These are phyloP conservation scores for Xylaria grammica DNA, from an alignment of 495 filamentous ascomycete genomes.

Conservation along the genomic window DNA sequence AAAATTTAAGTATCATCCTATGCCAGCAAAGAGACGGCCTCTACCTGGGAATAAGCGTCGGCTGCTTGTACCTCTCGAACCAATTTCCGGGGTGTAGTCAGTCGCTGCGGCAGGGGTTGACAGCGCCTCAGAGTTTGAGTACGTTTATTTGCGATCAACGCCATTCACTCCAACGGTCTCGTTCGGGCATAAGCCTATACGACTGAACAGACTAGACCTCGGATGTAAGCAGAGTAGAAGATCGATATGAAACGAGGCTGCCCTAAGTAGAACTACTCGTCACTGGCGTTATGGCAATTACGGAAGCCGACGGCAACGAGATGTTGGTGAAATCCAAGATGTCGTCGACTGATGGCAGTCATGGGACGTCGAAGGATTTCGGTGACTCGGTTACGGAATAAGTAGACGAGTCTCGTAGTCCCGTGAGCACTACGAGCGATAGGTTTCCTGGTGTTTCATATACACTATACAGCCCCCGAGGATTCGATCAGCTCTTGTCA, in stretches of 20 bases:
- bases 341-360: slow-evolving; percentile 16
- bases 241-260: not conserved
- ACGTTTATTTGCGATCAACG: not conserved
- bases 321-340: slow-evolving; percentile 1
- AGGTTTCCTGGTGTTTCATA: slow-evolving; percentile 1
- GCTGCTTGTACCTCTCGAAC: not conserved
- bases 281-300: not conserved
- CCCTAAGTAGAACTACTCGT: not conserved
- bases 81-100: slow-evolving; percentile 4
- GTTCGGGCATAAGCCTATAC: slow-evolving; percentile 10
- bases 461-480: slow-evolving; percentile 1
- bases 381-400: not conserved
- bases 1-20: not conserved
- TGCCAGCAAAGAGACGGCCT: not conserved
- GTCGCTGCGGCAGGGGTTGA: not conserved
- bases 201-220: not conserved
- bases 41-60: not conserved
- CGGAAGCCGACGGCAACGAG: not conserved
- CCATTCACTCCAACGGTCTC: not conserved
- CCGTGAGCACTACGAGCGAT: not conserved
- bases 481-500: not conserved
- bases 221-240: not conserved
- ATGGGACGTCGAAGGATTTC: not conserved
- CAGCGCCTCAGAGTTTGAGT: not conserved
- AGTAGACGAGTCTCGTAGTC: not conserved